Evolutionary conservation across 139 green algal species (phyloP).

Genomic region (Chlorella vulgaris): DNA sequence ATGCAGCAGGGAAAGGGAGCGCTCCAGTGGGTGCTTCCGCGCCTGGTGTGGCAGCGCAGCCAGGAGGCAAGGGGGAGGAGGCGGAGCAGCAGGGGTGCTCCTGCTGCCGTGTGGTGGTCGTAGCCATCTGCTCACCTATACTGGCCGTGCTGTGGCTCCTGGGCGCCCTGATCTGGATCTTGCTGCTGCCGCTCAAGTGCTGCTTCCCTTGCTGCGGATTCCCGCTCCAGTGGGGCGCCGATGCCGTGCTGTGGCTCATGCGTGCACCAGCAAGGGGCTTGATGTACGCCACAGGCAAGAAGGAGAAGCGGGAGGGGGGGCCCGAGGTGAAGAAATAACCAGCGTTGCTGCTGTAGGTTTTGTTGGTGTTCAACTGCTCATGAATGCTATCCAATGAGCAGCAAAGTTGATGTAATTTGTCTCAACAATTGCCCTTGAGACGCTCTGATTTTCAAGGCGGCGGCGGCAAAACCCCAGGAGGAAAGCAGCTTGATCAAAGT

Average conservation of each 20-base stretch:
- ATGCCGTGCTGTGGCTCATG: constrained; percentile 49
- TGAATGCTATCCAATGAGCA: too few species aligned
- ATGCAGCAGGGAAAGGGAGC: not conserved
- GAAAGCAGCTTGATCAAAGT: too few species aligned
- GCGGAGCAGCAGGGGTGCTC: constrained; percentile 17
- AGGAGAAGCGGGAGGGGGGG: not conserved
- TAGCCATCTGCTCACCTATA: constrained; percentile 50
- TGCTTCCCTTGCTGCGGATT: constrained; percentile 53
- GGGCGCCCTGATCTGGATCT: constrained; percentile 51
- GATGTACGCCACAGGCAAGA: constrained; percentile 52
- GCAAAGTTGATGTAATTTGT: too few species aligned
- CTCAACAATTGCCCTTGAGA: too few species aligned
- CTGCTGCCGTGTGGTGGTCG: constrained; percentile 43
- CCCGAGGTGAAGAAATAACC: not conserved
- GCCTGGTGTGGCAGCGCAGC: not conserved
- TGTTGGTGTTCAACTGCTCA: too few species aligned
- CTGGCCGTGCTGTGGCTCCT: constrained; percentile 46
- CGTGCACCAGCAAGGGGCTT: constrained; percentile 41
- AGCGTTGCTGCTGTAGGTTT: not conserved
- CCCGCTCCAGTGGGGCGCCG: constrained; percentile 33
- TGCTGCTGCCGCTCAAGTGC: constrained; percentile 59
- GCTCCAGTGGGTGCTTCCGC: not conserved
- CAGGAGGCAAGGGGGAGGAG: not conserved
- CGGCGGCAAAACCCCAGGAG: too few species aligned
- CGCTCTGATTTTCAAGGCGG: too few species aligned